These are phyloP conservation scores for Cordyceps farinosa DNA, from an alignment of 2,329 filamentous ascomycete genomes.

Conservation along the genomic window DNA sequence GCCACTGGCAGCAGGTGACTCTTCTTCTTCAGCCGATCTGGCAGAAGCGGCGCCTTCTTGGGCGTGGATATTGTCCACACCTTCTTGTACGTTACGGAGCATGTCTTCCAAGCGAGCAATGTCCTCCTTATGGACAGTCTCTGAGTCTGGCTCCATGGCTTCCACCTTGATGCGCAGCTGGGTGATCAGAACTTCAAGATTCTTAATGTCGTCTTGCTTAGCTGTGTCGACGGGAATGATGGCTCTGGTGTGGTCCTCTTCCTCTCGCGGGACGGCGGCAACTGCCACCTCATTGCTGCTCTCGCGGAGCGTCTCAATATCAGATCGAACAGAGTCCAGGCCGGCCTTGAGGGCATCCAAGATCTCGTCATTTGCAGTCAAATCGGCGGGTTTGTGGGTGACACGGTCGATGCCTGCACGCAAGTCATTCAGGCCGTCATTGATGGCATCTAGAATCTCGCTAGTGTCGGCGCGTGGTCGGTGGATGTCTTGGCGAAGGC, in stretches of 20 bases:
- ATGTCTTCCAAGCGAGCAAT: constrained; percentile 53
- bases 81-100: constrained; percentile 45
- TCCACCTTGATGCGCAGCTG: constrained; percentile 84
- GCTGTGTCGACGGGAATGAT: constrained; percentile 47
- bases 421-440: constrained; percentile 79
- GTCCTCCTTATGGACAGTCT: constrained; percentile 48
- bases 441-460: constrained; percentile 84
- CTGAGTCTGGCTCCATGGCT: constrained; percentile 33
- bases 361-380: constrained; percentile 85
- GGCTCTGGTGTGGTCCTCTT: constrained; percentile 25
- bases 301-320: constrained; percentile 71
- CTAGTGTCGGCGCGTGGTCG: constrained; percentile 67
- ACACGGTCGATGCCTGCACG: constrained; percentile 73
- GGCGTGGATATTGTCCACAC: constrained; percentile 42
- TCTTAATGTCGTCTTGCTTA: constrained; percentile 73
- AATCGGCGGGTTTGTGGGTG: constrained; percentile 73
- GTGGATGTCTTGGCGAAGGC: constrained; percentile 71
- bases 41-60: constrained; percentile 26
- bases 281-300: constrained; percentile 46
- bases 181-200: constrained; percentile 77
- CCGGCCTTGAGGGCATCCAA: constrained; percentile 83
- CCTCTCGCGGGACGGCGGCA: constrained; percentile 29
- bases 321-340: constrained; percentile 66
- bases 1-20: constrained; percentile 19
- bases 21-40: constrained; percentile 21